Evolutionary conservation across 208 protist species (phyloP).

Genomic region (Crithidia acanthocephali): DNA sequence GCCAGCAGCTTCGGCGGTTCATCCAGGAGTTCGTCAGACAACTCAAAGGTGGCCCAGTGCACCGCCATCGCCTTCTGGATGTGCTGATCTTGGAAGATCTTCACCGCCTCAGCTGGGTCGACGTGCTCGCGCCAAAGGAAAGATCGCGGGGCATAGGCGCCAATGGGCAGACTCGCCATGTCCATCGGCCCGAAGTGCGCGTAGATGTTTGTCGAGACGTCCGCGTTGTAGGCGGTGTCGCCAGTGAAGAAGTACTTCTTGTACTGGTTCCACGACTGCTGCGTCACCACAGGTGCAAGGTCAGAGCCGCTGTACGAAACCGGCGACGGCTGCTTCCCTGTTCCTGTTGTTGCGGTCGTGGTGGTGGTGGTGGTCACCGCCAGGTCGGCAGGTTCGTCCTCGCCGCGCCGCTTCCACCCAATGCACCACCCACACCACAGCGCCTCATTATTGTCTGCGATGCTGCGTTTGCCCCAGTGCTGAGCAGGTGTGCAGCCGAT

Average conservation of each 20-base stretch:
- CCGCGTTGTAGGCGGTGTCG: constrained; percentile 56
- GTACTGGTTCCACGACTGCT: constrained; percentile 32
- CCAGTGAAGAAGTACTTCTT: constrained; percentile 72
- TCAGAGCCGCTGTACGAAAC: constrained; percentile 1
- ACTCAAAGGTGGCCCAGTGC: constrained; percentile 89
- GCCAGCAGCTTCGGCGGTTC: constrained; percentile 64
- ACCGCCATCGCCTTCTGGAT: constrained; percentile 57
- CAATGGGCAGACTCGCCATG: constrained; percentile 82
- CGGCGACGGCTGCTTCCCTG: too few species aligned
- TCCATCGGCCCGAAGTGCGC: constrained; percentile 50
- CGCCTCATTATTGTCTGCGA: constrained; percentile 51
- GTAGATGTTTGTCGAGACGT: constrained; percentile 59
- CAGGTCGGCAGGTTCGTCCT: not conserved
- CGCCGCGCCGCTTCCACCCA: constrained; percentile 35
- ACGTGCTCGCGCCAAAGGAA: constrained; percentile 69
- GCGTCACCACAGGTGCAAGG: not conserved
- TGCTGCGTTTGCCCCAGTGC: constrained; percentile 58
- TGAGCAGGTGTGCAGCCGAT: constrained; percentile 63
- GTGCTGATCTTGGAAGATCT: constrained; percentile 70
- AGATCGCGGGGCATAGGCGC: constrained; percentile 81
- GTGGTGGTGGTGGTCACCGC: not conserved
- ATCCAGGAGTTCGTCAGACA: constrained; percentile 73
- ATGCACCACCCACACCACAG: constrained; percentile 82
- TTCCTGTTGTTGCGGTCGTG: constrained; percentile 6
- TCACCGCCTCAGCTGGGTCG: constrained; percentile 70